phyloP scores from a whole-genome alignment of 176 grass and related monocot genomes.

The Musa schizocarpa region DNA sequence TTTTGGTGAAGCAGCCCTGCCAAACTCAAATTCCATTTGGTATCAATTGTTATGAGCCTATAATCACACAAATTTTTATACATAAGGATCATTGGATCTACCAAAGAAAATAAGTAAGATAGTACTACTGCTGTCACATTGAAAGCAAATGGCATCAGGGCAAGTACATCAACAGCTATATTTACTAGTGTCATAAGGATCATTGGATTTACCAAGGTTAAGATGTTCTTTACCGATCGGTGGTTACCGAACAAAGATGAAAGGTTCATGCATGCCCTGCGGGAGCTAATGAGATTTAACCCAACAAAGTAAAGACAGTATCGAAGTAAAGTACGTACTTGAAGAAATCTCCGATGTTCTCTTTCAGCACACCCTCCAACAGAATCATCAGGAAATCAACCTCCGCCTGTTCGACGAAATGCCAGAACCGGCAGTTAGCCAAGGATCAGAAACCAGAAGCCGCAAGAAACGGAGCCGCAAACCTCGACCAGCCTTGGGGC shows the following conservation, averaged over 20 bases:
- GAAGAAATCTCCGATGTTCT: constrained; percentile 31
- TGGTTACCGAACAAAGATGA: background rate
- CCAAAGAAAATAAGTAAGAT: background rate
- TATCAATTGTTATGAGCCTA: background rate
- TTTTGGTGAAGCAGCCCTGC: background rate
- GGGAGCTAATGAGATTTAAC: background rate
- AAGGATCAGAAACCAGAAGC: background rate
- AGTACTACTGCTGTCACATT: background rate
- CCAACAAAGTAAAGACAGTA: background rate
- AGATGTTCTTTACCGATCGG: no score
- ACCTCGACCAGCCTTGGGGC: constrained; percentile 28
- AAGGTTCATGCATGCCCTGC: background rate
- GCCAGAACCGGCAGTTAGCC: background rate
- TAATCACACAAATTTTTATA: background rate
- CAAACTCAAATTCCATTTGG: background rate
- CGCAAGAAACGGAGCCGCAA: background rate
- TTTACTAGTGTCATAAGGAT: background rate
- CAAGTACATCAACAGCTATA: background rate
- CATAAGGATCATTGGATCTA: background rate
- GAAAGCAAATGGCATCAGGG: background rate
- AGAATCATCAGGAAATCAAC: constrained; percentile 52
- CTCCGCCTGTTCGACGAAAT: constrained; percentile 33
- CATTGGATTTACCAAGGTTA: background rate
- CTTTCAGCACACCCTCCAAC: constrained; percentile 41
- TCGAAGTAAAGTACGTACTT: constrained; percentile 18